Percentiles rank a stretch among this genome's conserved stretches.
phyloP scores from a whole-genome alignment of 345 rosid species.

The Arabidopsis arenosa region DNA sequence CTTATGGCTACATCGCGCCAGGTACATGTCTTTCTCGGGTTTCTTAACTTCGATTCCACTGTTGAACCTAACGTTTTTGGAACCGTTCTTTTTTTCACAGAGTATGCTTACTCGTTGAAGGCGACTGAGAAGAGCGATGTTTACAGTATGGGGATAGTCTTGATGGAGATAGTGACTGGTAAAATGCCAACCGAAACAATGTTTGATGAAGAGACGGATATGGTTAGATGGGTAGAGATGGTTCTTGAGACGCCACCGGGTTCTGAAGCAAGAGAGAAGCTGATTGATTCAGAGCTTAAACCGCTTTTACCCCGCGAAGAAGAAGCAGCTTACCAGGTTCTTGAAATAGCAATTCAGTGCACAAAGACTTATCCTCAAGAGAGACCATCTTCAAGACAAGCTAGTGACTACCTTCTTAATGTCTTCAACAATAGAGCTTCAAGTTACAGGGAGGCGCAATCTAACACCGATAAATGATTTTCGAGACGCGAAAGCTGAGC shows the following conservation, averaged over 20 bases:
- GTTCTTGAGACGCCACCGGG: conserved; percentile 53
- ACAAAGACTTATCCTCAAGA: conserved; percentile 73
- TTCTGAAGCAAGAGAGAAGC: conserved; percentile 50
- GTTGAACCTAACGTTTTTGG: conserved; percentile 6
- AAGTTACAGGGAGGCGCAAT: conserved; percentile 50
- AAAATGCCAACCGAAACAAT: conserved; percentile 74
- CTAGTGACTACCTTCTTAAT: conserved; percentile 61
- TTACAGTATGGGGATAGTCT: conserved; percentile 87
- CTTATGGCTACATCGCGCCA: conserved; percentile 95
- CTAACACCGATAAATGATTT: conserved; percentile 29
- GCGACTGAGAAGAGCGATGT: conserved; percentile 90
- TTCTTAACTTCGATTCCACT: neutral
- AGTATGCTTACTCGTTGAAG: conserved; percentile 83
- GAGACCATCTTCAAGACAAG: conserved; percentile 79
- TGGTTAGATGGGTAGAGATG: conserved; percentile 88
- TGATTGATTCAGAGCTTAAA: conserved; percentile 66
- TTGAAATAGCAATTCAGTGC: conserved; percentile 80
- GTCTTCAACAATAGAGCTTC: conserved; percentile 55
- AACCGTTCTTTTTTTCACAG: conserved; percentile 41
- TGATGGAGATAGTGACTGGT: conserved; percentile 90
- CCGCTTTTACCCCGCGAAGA: conserved; percentile 64
- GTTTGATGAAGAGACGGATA: conserved; percentile 70
- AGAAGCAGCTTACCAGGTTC: conserved; percentile 65
- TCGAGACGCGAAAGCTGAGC: neutral
- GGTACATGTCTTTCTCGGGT: conserved; percentile 52